phyloP scores from a whole-genome alignment of 2,329 filamentous ascomycete species.

The Colletotrichum theobromicola region DNA sequence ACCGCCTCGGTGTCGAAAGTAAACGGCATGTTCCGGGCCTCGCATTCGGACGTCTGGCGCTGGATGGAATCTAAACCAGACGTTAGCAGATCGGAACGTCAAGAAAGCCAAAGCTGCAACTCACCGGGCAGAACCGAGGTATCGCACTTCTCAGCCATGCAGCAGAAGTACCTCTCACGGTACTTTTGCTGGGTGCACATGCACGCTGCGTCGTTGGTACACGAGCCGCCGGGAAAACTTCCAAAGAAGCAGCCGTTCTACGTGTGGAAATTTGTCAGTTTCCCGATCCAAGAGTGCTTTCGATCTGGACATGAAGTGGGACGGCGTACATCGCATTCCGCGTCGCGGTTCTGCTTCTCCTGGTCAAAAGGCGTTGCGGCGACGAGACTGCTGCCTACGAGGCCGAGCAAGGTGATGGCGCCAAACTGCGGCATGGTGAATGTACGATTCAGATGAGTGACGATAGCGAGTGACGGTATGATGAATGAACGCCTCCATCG shows the following conservation, averaged over 20 bases:
- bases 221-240: neutral
- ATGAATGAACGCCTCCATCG: neutral
- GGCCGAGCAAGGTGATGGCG: neutral
- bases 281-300: accelerated
- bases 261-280: accelerated
- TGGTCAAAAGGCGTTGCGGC: neutral
- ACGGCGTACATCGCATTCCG: neutral
- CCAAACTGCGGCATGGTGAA: neutral
- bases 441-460: neutral
- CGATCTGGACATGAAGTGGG: accelerated
- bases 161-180: neutral
- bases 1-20: neutral
- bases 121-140: neutral
- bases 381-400: neutral
- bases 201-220: neutral
- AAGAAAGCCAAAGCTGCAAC: neutral
- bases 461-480: neutral
- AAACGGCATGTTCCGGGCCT: neutral
- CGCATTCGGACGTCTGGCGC: neutral
- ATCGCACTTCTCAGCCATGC: neutral
- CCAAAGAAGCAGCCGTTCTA: neutral
- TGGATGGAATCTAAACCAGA: neutral
- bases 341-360: neutral
- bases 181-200: neutral
- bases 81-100: neutral